phyloP scores from a whole-genome alignment of 805 yeast genomes.

The Metschnikowia shivogae region DNA sequence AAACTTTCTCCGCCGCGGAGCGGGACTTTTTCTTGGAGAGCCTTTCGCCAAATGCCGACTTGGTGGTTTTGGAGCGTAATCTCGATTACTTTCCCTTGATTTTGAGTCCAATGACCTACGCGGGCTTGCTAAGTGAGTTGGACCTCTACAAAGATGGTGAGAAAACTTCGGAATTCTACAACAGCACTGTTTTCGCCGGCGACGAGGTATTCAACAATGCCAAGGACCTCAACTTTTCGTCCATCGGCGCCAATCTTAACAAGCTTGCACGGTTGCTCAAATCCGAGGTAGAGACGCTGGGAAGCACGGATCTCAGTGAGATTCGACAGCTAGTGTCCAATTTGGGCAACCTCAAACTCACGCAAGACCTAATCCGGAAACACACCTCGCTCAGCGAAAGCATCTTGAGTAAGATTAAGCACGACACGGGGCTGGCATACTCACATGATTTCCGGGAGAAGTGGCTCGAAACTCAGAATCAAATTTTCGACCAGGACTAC shows the following conservation, averaged over 20 bases:
- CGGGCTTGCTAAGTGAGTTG: conserved; percentile 76
- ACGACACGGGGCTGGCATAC: conserved; percentile 10
- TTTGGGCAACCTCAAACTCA: conserved; percentile 59
- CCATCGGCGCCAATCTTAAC: conserved; percentile 72
- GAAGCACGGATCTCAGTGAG: conserved; percentile 33
- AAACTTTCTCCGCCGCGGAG: conserved; percentile 33
- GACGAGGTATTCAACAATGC: conserved; percentile 52
- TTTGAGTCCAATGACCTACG: conserved; percentile 73
- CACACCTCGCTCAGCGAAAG: conserved; percentile 75
- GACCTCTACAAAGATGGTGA: conserved; percentile 45
- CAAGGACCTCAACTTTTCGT: conserved; percentile 69
- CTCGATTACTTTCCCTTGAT: conserved; percentile 70
- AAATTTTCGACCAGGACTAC: conserved; percentile 48
- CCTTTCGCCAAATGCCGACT: conserved; percentile 54
- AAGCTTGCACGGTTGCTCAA: conserved; percentile 67
- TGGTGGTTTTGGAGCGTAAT: conserved; percentile 75
- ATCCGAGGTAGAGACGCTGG: conserved; percentile 49
- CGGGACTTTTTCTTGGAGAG: conserved; percentile 31
- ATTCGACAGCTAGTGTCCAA: conserved; percentile 70
- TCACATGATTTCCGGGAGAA: conserved; percentile 38
- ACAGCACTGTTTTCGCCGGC: conserved; percentile 24
- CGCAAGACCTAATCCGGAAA: conserved; percentile 63
- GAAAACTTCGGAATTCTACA: conserved; percentile 21
- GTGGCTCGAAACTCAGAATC: conserved; percentile 63
- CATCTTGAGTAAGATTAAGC: conserved; percentile 46